Evolutionary conservation across 495 filamentous ascomycete species (phyloP).

Genomic region (Neurospora terricola): DNA sequence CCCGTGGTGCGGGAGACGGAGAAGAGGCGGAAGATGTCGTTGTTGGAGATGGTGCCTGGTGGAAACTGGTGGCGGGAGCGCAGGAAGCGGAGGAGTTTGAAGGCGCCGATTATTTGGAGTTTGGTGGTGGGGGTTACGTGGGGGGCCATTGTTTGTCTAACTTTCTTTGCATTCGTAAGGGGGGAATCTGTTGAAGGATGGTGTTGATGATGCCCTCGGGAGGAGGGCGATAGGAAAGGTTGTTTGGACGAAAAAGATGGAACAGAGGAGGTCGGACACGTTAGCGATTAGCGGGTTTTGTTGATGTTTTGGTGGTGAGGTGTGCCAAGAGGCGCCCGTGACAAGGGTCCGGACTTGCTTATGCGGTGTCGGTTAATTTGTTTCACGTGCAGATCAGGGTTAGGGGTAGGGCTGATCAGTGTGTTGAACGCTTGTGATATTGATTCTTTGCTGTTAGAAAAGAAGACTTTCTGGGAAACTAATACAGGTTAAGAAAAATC

Average conservation of each 20-base stretch:
- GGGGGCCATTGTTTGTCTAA: neutral
- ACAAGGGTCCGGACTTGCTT: neutral
- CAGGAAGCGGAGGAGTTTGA: neutral
- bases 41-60: neutral
- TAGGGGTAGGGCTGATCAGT: neutral
- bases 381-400: neutral
- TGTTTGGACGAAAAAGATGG: neutral
- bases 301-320: neutral
- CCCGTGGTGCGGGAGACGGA: neutral
- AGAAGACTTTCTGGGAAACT: neutral
- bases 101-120: neutral
- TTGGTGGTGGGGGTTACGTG: neutral
- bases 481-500: neutral
- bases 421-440: neutral
- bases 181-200: too few species aligned
- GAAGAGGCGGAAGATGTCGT: neutral
- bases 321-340: neutral
- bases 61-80: neutral
- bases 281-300: neutral
- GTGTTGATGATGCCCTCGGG: neutral
- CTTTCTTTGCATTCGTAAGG: too few species aligned
- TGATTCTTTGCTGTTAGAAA: neutral
- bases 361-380: neutral
- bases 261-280: neutral
- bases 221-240: neutral